Percentiles rank a stretch among this genome's conserved stretches.
phyloP scores from a whole-genome alignment of 805 yeast species.

The Ogataea minuta region DNA sequence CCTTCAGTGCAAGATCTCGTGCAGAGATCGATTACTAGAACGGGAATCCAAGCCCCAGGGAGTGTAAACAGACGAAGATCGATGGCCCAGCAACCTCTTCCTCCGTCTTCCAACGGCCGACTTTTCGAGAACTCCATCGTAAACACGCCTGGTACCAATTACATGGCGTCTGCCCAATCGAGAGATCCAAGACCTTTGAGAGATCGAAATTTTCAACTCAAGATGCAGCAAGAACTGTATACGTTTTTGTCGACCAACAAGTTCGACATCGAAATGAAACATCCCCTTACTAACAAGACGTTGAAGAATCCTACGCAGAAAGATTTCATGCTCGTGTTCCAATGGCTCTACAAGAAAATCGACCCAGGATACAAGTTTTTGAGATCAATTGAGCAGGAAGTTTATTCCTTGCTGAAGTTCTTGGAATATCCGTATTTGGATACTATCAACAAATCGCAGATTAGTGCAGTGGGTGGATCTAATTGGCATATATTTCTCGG shows the following conservation, averaged over 20 bases:
- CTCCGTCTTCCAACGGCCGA: conserved; percentile 25
- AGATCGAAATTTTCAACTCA: conserved; percentile 64
- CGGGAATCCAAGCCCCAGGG: conserved; percentile 14
- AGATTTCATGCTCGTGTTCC: conserved; percentile 75
- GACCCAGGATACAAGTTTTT: conserved; percentile 78
- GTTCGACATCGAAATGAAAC: conserved; percentile 75
- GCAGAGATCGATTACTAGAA: conserved; percentile 29
- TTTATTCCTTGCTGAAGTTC: conserved; percentile 60
- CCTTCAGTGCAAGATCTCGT: conserved; percentile 28
- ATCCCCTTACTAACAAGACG: conserved; percentile 62
- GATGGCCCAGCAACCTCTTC: conserved; percentile 10
- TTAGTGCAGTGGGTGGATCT: conserved; percentile 88
- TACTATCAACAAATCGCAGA: conserved; percentile 76
- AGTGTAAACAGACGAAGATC: conserved; percentile 18
- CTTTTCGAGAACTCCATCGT: conserved; percentile 21
- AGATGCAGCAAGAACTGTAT: conserved; percentile 64
- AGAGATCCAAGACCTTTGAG: conserved; percentile 76
- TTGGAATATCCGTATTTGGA: conserved; percentile 80
- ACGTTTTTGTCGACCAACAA: conserved; percentile 60
- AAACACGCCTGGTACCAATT: conserved; percentile 17
- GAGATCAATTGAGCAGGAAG: conserved; percentile 71
- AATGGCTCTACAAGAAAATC: conserved; percentile 70
- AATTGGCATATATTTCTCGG: conserved; percentile 85
- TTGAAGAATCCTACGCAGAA: conserved; percentile 81
- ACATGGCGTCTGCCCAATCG: conserved; percentile 16